Evolutionary conservation across 805 yeast species (phyloP), one percentile per base, ranked within the genome.

Genomic region (Spathaspora passalidarum): DNA sequence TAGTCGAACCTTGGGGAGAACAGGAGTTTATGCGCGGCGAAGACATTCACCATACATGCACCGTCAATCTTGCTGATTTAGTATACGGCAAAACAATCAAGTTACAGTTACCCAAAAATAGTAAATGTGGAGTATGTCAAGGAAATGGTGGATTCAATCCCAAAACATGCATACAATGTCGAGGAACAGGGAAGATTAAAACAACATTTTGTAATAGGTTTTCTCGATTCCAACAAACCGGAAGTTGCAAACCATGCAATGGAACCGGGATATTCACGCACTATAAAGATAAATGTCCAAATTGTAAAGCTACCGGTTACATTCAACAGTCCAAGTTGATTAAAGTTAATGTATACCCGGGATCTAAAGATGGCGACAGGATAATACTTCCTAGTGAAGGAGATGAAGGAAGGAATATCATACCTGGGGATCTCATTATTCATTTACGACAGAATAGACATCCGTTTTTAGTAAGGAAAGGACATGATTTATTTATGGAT

Each of bases 371-470:
- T 42, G 81, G 82, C 0, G 81, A 80, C 49, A 63, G 68, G 38
- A 72, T 82, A 16, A 65, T 80, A 1, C 62, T 82, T 17, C 65
- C 73, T n/a, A 79, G 82, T 5, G 82, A 79, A 54, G 87, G 84
- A 0, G 90, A 85, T 56, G 86, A 84, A 59, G 85, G 81, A 0
- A 59, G 76, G 16, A 70, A 74, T 49, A 65, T 80, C 2, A 63
- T 76, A 2, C 86, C 90, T 0, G 91, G 91, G 2, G 88, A 85
- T 59, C 84, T 85, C 5, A 64, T 83, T 2, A 74, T 85, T 8
- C 78, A 76, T 1, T 59, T 85, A 19, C 69, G 70, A 32, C 75
- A 76, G 52, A 48, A 68, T 40, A 54, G 57, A 4, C 74, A 71
- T 51, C 60, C 62, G 8, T 53, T 49, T 16, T 72, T 78, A 45